Conservation (phyloP, 257 asterid genomes). For the Prunella vulgaris region DNA sequence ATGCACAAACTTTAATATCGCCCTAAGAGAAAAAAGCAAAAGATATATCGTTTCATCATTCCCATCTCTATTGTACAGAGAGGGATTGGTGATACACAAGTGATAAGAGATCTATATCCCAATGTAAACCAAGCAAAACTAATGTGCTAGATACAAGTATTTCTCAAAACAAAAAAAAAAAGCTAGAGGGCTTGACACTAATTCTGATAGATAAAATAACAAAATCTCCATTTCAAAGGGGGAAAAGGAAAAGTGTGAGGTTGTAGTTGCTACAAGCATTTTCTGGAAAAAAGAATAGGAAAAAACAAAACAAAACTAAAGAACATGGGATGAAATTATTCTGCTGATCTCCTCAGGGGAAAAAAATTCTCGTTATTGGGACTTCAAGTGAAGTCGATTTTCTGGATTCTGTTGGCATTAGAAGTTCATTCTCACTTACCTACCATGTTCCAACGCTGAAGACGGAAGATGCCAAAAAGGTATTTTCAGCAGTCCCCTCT, state of each 20-base stretch:
- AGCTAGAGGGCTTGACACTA: too few species aligned
- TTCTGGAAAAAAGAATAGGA: not conserved
- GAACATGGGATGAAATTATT: conserved; percentile 14
- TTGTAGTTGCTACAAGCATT: not conserved
- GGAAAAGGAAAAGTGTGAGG: not conserved
- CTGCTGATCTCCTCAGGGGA: conserved; percentile 53
- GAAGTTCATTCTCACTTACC: conserved; percentile 78
- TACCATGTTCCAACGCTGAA: conserved; percentile 78
- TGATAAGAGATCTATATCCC: not conserved
- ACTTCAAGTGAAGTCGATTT: conserved; percentile 84
- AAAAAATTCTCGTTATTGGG: conserved; percentile 84
- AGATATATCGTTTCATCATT: not conserved
- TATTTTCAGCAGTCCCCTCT: conserved; percentile 29
- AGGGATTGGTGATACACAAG: not conserved
- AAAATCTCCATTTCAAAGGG: conserved; percentile 1
- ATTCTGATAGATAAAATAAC: not conserved
- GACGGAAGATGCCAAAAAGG: conserved; percentile 83
- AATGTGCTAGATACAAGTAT: not conserved
- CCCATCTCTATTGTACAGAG: not conserved
- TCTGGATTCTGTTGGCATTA: conserved; percentile 76
- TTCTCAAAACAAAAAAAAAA: too few species aligned
- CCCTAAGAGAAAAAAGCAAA: not conserved
- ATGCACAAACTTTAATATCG: not conserved
- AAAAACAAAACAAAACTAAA: not conserved
- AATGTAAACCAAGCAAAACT: not conserved